Conservation (phyloP, 768 basidiomycete genomes). For the Scleroderma bovista region DNA sequence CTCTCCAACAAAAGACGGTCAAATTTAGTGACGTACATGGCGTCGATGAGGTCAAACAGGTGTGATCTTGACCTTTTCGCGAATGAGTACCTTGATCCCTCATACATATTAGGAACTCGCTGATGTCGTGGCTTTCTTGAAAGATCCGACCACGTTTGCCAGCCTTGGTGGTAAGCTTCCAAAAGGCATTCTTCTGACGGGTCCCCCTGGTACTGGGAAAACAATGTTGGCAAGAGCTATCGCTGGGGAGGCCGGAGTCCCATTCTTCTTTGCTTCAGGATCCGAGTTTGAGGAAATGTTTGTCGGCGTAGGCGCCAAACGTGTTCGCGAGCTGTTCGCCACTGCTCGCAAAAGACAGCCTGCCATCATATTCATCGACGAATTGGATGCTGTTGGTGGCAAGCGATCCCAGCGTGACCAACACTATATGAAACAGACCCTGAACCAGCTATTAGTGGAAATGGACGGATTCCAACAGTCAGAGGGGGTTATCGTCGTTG, state of each 20-base stretch:
- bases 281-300: slow-evolving; percentile 99
- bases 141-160: slow-evolving; percentile 86
- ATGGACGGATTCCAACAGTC: slow-evolving; percentile 94
- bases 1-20: slow-evolving; percentile 71
- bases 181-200: slow-evolving; percentile 89
- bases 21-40: slow-evolving; percentile 96
- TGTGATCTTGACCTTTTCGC: slow-evolving; percentile 25
- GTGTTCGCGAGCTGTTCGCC: slow-evolving; percentile 91
- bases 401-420: slow-evolving; percentile 81
- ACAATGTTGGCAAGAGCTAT: slow-evolving; percentile 90
- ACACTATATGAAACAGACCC: slow-evolving; percentile 88
- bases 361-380: slow-evolving; percentile 98
- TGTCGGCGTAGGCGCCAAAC: slow-evolving; percentile 91
- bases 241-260: slow-evolving; percentile 96
- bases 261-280: slow-evolving; percentile 95
- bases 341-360: slow-evolving; percentile 92
- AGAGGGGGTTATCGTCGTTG: slow-evolving; percentile 94
- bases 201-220: slow-evolving; percentile 84
- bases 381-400: slow-evolving; percentile 89
- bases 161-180: slow-evolving; percentile 91
- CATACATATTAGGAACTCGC: slow-evolving; percentile 63
- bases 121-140: slow-evolving; percentile 93
- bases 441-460: slow-evolving; percentile 95
- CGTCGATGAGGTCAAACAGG: slow-evolving; percentile 94
- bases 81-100: background rate